These are phyloP conservation scores for Paragyromitra xinjiangensis DNA, from an alignment of 495 filamentous ascomycete genomes.

Conservation along the genomic window DNA sequence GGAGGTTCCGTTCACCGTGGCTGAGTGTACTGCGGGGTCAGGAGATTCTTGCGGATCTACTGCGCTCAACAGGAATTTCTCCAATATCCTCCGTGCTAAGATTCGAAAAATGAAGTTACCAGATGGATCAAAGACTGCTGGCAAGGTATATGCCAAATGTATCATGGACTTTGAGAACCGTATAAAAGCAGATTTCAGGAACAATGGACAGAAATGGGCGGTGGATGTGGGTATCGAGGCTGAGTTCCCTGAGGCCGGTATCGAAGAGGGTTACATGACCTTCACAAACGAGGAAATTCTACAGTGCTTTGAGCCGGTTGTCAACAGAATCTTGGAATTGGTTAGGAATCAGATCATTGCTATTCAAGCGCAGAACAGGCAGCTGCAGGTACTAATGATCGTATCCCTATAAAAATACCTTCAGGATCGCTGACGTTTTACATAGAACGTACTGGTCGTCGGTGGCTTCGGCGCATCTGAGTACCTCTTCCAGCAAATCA, in stretches of 20 bases:
- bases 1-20: constrained; percentile 78
- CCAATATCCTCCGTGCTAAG: constrained; percentile 80
- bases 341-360: constrained; percentile 84
- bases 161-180: constrained; percentile 88
- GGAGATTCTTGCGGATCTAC: constrained; percentile 81
- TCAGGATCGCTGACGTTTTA: constrained; percentile 35
- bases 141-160: constrained; percentile 82
- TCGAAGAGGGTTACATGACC: constrained; percentile 84
- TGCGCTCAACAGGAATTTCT: constrained; percentile 82
- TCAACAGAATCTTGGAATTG: constrained; percentile 79
- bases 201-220: constrained; percentile 83
- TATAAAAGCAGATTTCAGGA: constrained; percentile 84
- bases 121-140: constrained; percentile 76
- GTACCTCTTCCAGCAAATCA: constrained; percentile 85
- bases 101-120: constrained; percentile 86
- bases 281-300: constrained; percentile 85
- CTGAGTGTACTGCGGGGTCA: constrained; percentile 79
- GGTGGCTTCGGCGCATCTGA: constrained; percentile 83
- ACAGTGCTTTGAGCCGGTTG: constrained; percentile 82
- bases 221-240: constrained; percentile 80
- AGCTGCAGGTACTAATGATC: constrained; percentile 68
- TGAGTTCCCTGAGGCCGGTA: constrained; percentile 79
- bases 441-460: constrained; percentile 77
- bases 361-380: constrained; percentile 77
- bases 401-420: not conserved